Evolutionary conservation across 345 rosid genomes (phyloP), one percentile per base, ranked within the genome.

Genomic region (Balakata baccata): DNA sequence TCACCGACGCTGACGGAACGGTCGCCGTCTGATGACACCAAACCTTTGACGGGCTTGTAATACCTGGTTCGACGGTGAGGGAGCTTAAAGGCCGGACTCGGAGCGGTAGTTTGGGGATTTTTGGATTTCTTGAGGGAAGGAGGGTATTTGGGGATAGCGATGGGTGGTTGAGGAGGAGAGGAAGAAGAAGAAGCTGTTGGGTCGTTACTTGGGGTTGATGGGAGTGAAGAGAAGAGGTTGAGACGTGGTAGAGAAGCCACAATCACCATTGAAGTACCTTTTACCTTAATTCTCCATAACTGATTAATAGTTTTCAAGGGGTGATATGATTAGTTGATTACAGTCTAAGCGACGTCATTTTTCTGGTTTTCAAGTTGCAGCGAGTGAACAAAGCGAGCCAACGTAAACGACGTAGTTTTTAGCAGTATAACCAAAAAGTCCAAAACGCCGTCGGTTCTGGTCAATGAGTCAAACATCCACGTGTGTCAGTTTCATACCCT

Each of bases 141-240:
- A 14, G 90, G 78, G 71, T 89, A 88, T 62, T 82, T 94, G 29
- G 98, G 97, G 60, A 89, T 79, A 8, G 94, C 89, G 29, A 89
- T 90, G 51, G 97, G 93, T 4, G 87, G 88, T 13, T 43, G 57
- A n/a, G 72, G 87, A 22, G 49, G 34, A 29, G 34, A 29, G 34
- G 34, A 29, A 29, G 34, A 77, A 6, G 72, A 0, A 18, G 81
- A 23, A 11, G 69, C 17, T 22, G 81, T 65, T 25, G 80, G 17
- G 52, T 80, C 79, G 39, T 84, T 57, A 66, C 39, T 78, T 2
- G 88, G 83, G 14, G 89, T 66, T 2, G 98, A 76, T 39, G 97
- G 96, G 10, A 90, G 87, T 39, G 93, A 85, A 45, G 97, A 81
- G 87, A 94, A 90, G 83, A 89, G 95, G 78, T 86, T 86, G 54